Evolutionary conservation across 371 early-diverging fungal genomes (phyloP), one percentile per base, ranked within the genome.

Genomic region (Batrachochytrium dendrobatidis): DNA sequence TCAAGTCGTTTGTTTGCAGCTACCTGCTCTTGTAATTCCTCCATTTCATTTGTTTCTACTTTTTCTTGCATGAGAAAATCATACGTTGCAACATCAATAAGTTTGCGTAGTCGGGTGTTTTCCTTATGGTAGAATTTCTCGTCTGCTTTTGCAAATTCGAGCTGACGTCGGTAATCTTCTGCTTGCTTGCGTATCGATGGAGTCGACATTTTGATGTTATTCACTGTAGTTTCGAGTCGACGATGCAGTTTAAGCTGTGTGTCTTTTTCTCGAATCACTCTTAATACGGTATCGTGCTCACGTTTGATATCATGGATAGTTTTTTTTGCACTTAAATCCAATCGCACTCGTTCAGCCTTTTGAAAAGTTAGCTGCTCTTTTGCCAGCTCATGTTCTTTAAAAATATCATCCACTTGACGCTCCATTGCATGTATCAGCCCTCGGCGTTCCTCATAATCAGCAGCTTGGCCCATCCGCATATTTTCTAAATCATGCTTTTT

Each of bases 361-460:
- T 80, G 79, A 17, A 66, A 55, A 12, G 72, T 65, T 4, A 80
- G 66, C 61, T 76, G 72, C 28, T 79, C 77, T 45, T 76, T 80
- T 26, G 79, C 75, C 25, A 75, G 55, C 61, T 81, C 79, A 55
- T 78, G 74, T 60, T 78, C 70, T 55, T 74, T 78, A 59, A 74
- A 77, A 28, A 80, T 76, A 35, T 81, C 82, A 59, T 74, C 72
- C 51, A 72, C 69, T 35, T 73, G 66, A 34, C 67, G 60, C 55
- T 79, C 79, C 70, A 79, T 69, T 46, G 72, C 70, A 51, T 69
- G 61, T 30, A 74, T 75, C 54, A 73, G 72, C 0, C 59, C 64
- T 6, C 73, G 57, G 17, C 71, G 61, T 50, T 75, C 66, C 55
- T 77, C 76, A 50, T 70, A 75, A 20, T 75, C 77, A n/a, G 73